Conservation (phyloP, 805 yeast genomes). For the Kazachstania africana region DNA sequence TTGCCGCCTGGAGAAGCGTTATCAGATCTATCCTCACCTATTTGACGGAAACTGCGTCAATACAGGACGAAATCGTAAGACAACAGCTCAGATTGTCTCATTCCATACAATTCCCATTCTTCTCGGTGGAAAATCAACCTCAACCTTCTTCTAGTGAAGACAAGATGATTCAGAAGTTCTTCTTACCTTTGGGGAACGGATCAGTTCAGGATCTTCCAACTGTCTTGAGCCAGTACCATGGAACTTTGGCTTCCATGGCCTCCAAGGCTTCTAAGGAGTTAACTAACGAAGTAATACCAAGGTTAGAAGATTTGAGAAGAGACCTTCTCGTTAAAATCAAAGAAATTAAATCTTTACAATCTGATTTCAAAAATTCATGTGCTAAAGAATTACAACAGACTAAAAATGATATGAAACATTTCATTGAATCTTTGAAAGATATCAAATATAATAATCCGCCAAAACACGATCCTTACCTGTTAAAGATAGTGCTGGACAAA, state of each 20-base stretch:
- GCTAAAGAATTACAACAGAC: constrained; percentile 58
- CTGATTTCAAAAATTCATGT: constrained; percentile 75
- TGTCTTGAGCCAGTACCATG: constrained; percentile 53
- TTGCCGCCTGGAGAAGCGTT: constrained; percentile 76
- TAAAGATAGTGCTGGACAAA: constrained; percentile 59
- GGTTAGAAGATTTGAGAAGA: constrained; percentile 55
- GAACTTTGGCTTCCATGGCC: constrained; percentile 46
- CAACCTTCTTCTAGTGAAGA: constrained; percentile 19
- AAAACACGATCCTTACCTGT: constrained; percentile 68
- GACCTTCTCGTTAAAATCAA: constrained; percentile 77
- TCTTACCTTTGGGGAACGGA: constrained; percentile 66
- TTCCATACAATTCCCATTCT: constrained; percentile 43
- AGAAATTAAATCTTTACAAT: constrained; percentile 70
- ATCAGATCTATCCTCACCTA: constrained; percentile 66
- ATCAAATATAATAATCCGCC: constrained; percentile 35
- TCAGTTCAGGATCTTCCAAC: constrained; percentile 79
- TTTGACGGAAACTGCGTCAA: constrained; percentile 66
- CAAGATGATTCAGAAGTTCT: constrained; percentile 32
- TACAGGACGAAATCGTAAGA: constrained; percentile 79
- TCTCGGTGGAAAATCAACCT: constrained; percentile 20
- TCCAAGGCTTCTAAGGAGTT: constrained; percentile 49
- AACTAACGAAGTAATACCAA: constrained; percentile 48
- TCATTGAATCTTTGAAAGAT: constrained; percentile 50
- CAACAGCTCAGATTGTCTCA: constrained; percentile 74
- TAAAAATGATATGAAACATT: constrained; percentile 41